Base-by-base conservation (phyloP, 192 early-diverging fungal species). In the Cetraspora pellucida region DNA sequence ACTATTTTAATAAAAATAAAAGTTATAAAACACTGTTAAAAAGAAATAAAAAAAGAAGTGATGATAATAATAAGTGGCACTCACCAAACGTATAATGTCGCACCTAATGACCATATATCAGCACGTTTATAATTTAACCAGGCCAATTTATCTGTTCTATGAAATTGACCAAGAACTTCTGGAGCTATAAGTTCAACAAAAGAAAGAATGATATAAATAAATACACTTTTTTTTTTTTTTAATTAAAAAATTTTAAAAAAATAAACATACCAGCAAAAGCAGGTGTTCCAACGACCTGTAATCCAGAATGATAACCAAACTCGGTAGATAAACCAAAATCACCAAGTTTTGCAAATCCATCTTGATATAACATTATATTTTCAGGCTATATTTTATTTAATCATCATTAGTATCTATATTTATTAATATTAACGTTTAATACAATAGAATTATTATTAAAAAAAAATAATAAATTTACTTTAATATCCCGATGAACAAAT, bases 351-450 rank as follows among this genome's bases (percentile, higher is more conserved):
- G 71, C 71, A 43, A 23, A 58, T 25, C 45, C 71, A 58, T 30
- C 71, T 73, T 73, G 43, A 31, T 73, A 73, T 44, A 73, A 73
- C 71, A 73, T 44, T n/a, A 73, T 73, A n/a, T 73, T 73, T n/a
- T 73, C 71, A 9, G 71, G 71, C 58, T 59, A 59, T 23, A 59
- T 27, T 21, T 25, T 25, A 59, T 21, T 59, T 25, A 21, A 9
- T 17, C 8, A 52, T 4, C 8, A 9, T 52, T 52, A 52, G 50
- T 52, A 11, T 52, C 9, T 52, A 52, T 2, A 19, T 17, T 4
- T 19, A 52, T 52, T 2, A 52, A 52, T 17, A 17, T 3, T 37
- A 37, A 3, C 31, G 5, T 3, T 37, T 37, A 37, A 37, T 37
- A 37, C 5, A 37, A 37, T 37, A 37, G 37, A 7, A 37, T n/a